Evolutionary conservation across 2,329 filamentous ascomycete species (phyloP).

Genomic region (Trichoderma afroharzianum): DNA sequence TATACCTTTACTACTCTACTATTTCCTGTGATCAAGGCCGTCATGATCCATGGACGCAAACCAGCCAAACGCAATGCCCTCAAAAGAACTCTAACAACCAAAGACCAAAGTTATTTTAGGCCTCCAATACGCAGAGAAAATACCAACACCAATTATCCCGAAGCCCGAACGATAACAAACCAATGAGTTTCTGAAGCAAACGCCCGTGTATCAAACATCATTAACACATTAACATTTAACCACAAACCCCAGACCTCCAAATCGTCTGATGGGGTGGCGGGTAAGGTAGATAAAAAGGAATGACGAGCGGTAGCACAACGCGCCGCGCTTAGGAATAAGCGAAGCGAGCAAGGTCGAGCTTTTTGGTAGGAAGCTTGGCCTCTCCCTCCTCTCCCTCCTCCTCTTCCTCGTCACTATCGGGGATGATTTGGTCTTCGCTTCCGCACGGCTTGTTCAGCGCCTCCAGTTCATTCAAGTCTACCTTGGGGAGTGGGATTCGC

Average conservation of each 20-base stretch:
- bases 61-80: neutral
- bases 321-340: constrained; percentile 31
- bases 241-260: neutral
- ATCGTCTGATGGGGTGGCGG: neutral
- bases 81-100: neutral
- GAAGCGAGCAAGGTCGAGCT: constrained; percentile 49
- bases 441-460: constrained; percentile 46
- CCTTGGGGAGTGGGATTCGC: constrained; percentile 53
- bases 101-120: neutral
- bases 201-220: constrained; percentile 18
- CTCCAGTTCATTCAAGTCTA: constrained; percentile 51
- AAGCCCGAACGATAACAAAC: neutral
- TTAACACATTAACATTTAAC: constrained; percentile 13
- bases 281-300: neutral
- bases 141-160: neutral
- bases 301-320: neutral
- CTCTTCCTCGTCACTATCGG: constrained; percentile 50
- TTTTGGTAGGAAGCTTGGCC: constrained; percentile 31
- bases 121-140: neutral
- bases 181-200: constrained; percentile 9
- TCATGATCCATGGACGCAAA: neutral
- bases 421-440: constrained; percentile 56
- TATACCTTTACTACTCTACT: neutral
- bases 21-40: neutral
- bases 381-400: constrained; percentile 37